Percentiles rank a stretch among this genome's conserved stretches.
phyloP scores from a whole-genome alignment of 805 yeast species.

The Candida sakaeoensis region DNA sequence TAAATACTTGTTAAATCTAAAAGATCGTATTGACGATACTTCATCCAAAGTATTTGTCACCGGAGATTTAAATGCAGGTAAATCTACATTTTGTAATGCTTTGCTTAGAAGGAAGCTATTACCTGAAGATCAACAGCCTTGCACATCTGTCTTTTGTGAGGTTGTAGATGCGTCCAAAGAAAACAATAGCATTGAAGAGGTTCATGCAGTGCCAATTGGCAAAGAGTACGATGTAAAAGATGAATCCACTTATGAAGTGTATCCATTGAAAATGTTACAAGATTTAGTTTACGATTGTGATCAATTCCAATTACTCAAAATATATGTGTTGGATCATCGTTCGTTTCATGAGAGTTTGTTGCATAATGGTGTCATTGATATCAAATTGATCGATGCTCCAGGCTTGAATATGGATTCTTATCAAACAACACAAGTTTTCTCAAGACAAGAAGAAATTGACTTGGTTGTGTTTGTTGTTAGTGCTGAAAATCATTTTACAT shows the following conservation, averaged over 20 bases:
- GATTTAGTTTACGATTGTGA: constrained; percentile 74
- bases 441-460: constrained; percentile 96
- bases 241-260: constrained; percentile 61
- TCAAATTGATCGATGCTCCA: constrained; percentile 93
- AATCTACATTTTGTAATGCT: constrained; percentile 93
- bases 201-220: constrained; percentile 74
- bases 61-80: constrained; percentile 96
- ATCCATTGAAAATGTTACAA: constrained; percentile 53
- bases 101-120: constrained; percentile 69
- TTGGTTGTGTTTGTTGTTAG: constrained; percentile 92
- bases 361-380: constrained; percentile 88
- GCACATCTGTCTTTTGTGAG: constrained; percentile 95
- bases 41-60: constrained; percentile 93
- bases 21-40: constrained; percentile 81
- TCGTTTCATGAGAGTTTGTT: constrained; percentile 65
- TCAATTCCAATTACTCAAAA: constrained; percentile 65
- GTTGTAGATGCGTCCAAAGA: constrained; percentile 73
- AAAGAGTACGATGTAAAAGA: constrained; percentile 49
- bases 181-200: constrained; percentile 78
- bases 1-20: constrained; percentile 65
- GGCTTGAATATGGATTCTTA: constrained; percentile 91
- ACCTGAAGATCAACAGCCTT: constrained; percentile 97
- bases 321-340: constrained; percentile 77
- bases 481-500: constrained; percentile 93
- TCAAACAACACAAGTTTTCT: constrained; percentile 91